phyloP scores from a whole-genome alignment of 495 filamentous ascomycete genomes.

The Aspergillus taichungensis region DNA sequence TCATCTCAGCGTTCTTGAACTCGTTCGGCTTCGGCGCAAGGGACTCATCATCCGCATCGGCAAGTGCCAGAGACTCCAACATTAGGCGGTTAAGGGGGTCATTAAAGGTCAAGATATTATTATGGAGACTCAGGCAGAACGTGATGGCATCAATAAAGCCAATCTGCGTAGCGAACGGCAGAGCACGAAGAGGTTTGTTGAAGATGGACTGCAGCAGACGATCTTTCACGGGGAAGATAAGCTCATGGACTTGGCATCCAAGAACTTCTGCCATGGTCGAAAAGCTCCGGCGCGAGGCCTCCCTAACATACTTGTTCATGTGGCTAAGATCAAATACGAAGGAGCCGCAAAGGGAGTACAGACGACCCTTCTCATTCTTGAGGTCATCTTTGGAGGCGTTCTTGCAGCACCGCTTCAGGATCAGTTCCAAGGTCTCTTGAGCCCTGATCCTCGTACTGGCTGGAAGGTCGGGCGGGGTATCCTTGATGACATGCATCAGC shows the following conservation, averaged over 20 bases:
- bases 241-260: slow-evolving; percentile 69
- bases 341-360: slow-evolving; percentile 68
- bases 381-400: slow-evolving; percentile 68
- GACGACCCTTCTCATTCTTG: slow-evolving; percentile 51
- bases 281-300: slow-evolving; percentile 72
- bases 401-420: slow-evolving; percentile 68
- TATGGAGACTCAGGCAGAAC: slow-evolving; percentile 78
- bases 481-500: slow-evolving; percentile 92
- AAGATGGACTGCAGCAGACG: slow-evolving; percentile 79
- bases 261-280: slow-evolving; percentile 69
- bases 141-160: slow-evolving; percentile 97
- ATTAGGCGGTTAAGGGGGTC: slow-evolving; percentile 82
- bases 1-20: slow-evolving; percentile 81
- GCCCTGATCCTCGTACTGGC: slow-evolving; percentile 75
- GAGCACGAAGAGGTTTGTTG: slow-evolving; percentile 83
- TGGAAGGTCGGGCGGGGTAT: slow-evolving; percentile 86
- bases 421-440: slow-evolving; percentile 67
- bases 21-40: slow-evolving; percentile 78
- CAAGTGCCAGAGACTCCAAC: slow-evolving; percentile 83
- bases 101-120: slow-evolving; percentile 81
- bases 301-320: slow-evolving; percentile 88
- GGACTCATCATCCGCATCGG: slow-evolving; percentile 86
- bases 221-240: slow-evolving; percentile 81
- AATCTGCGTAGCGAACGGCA: slow-evolving; percentile 90
- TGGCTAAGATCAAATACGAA: slow-evolving; percentile 83